These are phyloP conservation scores for Dovyalis caffra DNA, from an alignment of 345 rosid species.

Conservation along the genomic window DNA sequence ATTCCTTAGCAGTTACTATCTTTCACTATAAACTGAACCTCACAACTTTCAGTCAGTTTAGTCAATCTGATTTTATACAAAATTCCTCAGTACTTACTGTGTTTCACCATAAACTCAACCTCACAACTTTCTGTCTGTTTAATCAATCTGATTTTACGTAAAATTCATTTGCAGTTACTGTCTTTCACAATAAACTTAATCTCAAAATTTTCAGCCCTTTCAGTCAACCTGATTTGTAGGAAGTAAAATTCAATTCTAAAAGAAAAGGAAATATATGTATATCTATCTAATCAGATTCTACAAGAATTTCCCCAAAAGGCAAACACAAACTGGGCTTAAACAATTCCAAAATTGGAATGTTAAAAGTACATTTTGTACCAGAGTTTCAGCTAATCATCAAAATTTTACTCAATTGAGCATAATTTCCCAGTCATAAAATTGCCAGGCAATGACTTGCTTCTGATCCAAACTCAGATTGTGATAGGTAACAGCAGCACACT, in stretches of 20 bases:
- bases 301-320: slow-evolving; percentile 7
- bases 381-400: slow-evolving; percentile 2
- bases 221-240: background rate
- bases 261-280: too few species aligned
- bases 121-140: background rate
- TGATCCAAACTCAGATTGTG: slow-evolving; percentile 27
- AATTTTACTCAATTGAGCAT: slow-evolving; percentile 8
- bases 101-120: background rate
- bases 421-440: slow-evolving; percentile 21
- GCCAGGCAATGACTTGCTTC: slow-evolving; percentile 15
- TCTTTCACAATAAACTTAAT: background rate
- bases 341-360: slow-evolving; percentile 13
- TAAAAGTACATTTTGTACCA: slow-evolving; percentile 10
- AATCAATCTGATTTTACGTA: background rate
- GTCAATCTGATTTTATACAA: background rate
- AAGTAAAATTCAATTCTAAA: background rate
- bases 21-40: background rate
- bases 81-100: background rate
- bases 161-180: background rate
- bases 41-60: background rate
- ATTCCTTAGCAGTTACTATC: background rate
- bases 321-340: background rate
- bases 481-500: slow-evolving; percentile 3
- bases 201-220: background rate
- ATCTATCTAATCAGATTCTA: background rate